Evolutionary conservation across 306 rosid genomes (phyloP).

Genomic region (Rosa multiflora): DNA sequence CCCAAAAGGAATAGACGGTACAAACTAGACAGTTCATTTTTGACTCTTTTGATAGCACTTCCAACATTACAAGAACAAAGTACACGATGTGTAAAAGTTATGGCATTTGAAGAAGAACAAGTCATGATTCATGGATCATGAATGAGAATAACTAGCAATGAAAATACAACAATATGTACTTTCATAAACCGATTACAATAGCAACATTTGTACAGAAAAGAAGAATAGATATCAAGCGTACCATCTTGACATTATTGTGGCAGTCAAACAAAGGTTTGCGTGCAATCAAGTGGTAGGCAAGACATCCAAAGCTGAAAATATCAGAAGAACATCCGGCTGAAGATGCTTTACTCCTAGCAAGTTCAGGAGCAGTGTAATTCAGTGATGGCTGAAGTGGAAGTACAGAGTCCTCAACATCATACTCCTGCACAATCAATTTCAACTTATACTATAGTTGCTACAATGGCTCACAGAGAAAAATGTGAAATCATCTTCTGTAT

Average conservation of each 20-base stretch:
- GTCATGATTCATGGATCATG: background rate
- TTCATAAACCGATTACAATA: background rate
- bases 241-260: slow-evolving; percentile 96
- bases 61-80: background rate
- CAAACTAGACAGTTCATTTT: background rate
- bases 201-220: slow-evolving; percentile 7
- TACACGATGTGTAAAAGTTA: background rate
- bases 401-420: slow-evolving; percentile 91
- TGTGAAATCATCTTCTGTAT: background rate
- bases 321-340: slow-evolving; percentile 70
- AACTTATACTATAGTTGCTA: background rate
- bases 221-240: slow-evolving; percentile 31
- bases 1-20: background rate
- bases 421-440: slow-evolving; percentile 60
- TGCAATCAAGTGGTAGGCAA: slow-evolving; percentile 88
- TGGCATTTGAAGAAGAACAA: background rate
- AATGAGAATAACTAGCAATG: background rate
- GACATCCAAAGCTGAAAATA: slow-evolving; percentile 95
- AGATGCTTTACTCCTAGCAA: slow-evolving; percentile 62
- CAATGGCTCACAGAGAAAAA: background rate
- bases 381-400: slow-evolving; percentile 92
- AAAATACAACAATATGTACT: background rate
- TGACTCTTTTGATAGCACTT: background rate
- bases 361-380: slow-evolving; percentile 93
- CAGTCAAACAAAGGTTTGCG: slow-evolving; percentile 85